Conservation (phyloP, 164 flowering plant species). For the Kingdonia uniflora region DNA sequence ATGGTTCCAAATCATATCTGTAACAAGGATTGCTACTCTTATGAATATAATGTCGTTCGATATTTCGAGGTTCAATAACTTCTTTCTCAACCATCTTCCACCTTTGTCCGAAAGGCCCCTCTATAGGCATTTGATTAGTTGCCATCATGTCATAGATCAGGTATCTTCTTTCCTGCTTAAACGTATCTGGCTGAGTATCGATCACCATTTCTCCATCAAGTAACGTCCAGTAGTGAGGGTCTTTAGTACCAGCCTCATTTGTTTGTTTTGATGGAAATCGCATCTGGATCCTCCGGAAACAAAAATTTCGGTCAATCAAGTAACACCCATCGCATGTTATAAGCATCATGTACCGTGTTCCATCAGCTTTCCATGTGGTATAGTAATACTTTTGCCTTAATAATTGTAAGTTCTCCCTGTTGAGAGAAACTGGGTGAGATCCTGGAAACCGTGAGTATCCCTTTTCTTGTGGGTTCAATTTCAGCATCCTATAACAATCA, state of each 20-base stretch:
- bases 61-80: conserved; percentile 87
- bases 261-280: conserved; percentile 65
- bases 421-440: background rate
- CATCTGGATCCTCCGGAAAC: conserved; percentile 90
- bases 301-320: conserved; percentile 74
- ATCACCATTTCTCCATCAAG: conserved; percentile 99
- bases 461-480: background rate
- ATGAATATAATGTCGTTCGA: conserved; percentile 46
- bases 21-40: conserved; percentile 55
- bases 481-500: background rate
- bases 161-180: conserved; percentile 85
- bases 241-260: conserved; percentile 39
- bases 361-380: conserved; percentile 99
- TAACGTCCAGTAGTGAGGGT: conserved; percentile 66
- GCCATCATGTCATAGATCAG: conserved; percentile 93
- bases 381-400: conserved; percentile 86
- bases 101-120: conserved; percentile 82
- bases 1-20: conserved; percentile 92
- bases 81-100: conserved; percentile 95
- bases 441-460: background rate
- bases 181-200: conserved; percentile 68
- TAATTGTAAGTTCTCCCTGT: conserved; percentile 74
- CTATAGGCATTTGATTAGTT: conserved; percentile 39
- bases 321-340: conserved; percentile 86
- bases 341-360: conserved; percentile 95